These are phyloP conservation scores for Zygoascus hellenicus DNA, from an alignment of 1,139 yeast species.

Conservation along the genomic window DNA sequence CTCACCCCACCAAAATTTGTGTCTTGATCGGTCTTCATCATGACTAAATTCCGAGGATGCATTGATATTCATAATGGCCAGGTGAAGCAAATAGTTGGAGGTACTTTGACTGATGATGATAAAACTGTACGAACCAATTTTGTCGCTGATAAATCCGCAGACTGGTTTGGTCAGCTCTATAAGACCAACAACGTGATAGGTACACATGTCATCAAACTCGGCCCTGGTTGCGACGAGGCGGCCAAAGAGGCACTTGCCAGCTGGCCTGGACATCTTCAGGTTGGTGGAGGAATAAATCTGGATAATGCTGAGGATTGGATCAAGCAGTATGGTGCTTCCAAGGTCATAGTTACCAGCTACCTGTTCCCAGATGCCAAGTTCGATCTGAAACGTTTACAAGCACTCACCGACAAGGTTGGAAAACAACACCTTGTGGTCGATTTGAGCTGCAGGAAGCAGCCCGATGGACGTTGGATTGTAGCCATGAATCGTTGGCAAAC, in stretches of 20 bases:
- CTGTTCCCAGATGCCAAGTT: slow-evolving; percentile 63
- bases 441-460: slow-evolving; percentile 68
- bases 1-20: not conserved
- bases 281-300: slow-evolving; percentile 87
- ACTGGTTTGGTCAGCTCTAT: slow-evolving; percentile 73
- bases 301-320: slow-evolving; percentile 75
- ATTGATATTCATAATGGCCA: slow-evolving; percentile 92
- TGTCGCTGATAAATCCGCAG: slow-evolving; percentile 69
- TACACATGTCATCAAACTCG: slow-evolving; percentile 90
- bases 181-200: slow-evolving; percentile 52
- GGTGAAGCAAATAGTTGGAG: slow-evolving; percentile 96
- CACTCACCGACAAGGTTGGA: slow-evolving; percentile 51
- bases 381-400: slow-evolving; percentile 48
- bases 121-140: slow-evolving; percentile 62
- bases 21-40: slow-evolving; percentile 26
- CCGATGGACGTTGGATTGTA: slow-evolving; percentile 61
- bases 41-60: slow-evolving; percentile 92
- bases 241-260: slow-evolving; percentile 67
- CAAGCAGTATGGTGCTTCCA: slow-evolving; percentile 54
- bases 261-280: slow-evolving; percentile 73
- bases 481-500: slow-evolving; percentile 98
- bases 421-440: slow-evolving; percentile 74
- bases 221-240: slow-evolving; percentile 77
- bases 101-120: slow-evolving; percentile 54
- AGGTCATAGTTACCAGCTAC: slow-evolving; percentile 91